Conservation (phyloP, 345 rosid genomes). For the Erucastrum elatum region DNA sequence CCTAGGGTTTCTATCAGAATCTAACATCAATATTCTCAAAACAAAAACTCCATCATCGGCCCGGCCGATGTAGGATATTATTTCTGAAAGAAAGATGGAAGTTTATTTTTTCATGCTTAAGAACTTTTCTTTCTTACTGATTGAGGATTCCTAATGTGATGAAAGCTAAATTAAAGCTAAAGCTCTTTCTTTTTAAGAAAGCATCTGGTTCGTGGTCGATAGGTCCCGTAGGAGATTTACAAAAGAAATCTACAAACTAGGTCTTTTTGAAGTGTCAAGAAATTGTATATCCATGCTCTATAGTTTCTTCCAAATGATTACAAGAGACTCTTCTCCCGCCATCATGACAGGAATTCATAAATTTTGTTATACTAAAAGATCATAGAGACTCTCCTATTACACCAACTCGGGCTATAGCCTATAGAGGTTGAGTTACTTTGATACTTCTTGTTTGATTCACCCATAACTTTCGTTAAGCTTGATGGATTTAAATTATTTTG, state of each 20-base stretch:
- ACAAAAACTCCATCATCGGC: too few species aligned
- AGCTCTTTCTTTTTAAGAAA: too few species aligned
- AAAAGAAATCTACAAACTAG: not conserved
- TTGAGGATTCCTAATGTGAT: too few species aligned
- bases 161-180: too few species aligned
- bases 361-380: not conserved
- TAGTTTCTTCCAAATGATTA: not conserved
- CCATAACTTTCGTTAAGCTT: slow-evolving; percentile 30
- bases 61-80: too few species aligned
- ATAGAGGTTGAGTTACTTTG: not conserved
- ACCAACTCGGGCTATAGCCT: not conserved
- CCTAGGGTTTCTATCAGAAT: too few species aligned
- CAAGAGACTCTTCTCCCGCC: not conserved
- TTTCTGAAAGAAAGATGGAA: too few species aligned
- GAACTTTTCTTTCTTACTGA: too few species aligned
- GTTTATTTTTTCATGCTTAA: too few species aligned
- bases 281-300: not conserved
- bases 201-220: too few species aligned
- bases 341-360: not conserved
- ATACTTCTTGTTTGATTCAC: slow-evolving; percentile 21
- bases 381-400: not conserved
- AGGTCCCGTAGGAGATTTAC: not conserved
- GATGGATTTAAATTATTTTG: slow-evolving; percentile 24
- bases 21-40: too few species aligned
- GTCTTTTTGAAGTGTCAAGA: not conserved